Conservation (phyloP, 441 rosid species). For the Euphorbia schlechtendalii region DNA sequence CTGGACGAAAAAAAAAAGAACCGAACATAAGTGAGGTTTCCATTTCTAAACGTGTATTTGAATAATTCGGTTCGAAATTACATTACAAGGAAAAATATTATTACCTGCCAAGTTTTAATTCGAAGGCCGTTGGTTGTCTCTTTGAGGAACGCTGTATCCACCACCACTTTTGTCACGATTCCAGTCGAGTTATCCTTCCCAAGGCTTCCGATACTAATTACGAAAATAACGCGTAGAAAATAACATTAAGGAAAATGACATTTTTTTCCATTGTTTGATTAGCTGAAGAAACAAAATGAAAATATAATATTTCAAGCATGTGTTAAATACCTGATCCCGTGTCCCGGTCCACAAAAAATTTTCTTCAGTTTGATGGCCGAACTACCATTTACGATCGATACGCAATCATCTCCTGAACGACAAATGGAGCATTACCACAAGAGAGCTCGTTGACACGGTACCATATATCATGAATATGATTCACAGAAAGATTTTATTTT, state of each 20-base stretch:
- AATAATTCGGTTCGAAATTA: background rate
- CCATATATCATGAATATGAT: background rate
- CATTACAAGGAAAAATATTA: background rate
- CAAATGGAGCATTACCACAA: constrained; percentile 14
- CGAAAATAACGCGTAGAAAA: constrained; percentile 6
- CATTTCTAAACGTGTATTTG: background rate
- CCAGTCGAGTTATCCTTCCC: constrained; percentile 74
- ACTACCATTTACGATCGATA: constrained; percentile 83
- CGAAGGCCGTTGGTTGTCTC: constrained; percentile 87
- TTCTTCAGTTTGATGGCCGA: constrained; percentile 75
- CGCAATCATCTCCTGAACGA: constrained; percentile 83
- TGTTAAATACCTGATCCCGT: constrained; percentile 67
- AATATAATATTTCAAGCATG: too few species aligned
- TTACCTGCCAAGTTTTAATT: constrained; percentile 98
- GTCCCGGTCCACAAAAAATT: constrained; percentile 91
- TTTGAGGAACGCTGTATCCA: constrained; percentile 72
- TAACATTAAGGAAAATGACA: background rate
- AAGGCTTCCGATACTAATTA: constrained; percentile 80
- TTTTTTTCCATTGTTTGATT: background rate
- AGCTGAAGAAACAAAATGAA: background rate
- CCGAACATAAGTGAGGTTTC: background rate
- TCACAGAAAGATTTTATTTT: background rate
- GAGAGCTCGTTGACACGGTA: constrained; percentile 3
- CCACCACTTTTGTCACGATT: constrained; percentile 69
- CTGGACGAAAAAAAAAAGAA: constrained; percentile 28